A percentile compares a stretch with the other conserved stretches of the same genome.
These are phyloP conservation scores for Gliomastix tumulicola DNA, from an alignment of 2,329 filamentous ascomycete species.

Conservation along the genomic window DNA sequence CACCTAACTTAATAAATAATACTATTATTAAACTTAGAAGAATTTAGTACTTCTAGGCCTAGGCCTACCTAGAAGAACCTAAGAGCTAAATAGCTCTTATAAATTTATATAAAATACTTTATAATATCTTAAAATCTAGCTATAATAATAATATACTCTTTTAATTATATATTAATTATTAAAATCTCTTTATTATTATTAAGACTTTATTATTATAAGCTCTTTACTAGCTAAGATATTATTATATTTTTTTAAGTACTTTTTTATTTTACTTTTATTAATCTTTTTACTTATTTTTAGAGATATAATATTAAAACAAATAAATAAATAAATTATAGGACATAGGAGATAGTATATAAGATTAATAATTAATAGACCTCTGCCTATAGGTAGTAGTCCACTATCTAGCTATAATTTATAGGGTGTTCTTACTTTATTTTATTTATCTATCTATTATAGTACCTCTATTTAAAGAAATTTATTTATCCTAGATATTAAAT, in stretches of 20 bases:
- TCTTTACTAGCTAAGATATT: background rate
- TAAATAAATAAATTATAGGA: conserved; percentile 3
- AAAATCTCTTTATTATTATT: background rate
- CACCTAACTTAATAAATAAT: background rate
- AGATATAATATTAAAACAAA: background rate
- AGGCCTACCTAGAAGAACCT: background rate
- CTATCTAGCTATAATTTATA: background rate
- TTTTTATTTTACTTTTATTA: background rate
- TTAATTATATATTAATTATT: background rate
- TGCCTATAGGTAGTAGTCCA: background rate
- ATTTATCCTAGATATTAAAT: too few relatives aligned
- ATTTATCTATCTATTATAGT: background rate
- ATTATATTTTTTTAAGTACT: background rate
- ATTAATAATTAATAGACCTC: background rate
- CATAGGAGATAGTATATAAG: too few relatives aligned
- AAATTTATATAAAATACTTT: background rate
- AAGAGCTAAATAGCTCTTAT: background rate
- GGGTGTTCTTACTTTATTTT: background rate
- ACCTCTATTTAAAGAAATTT: background rate
- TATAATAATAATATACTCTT: background rate
- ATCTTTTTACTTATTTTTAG: background rate
- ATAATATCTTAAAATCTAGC: background rate
- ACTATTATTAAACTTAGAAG: background rate
- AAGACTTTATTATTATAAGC: background rate
- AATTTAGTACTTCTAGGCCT: too few relatives aligned